Base-by-base conservation (phyloP, 1,139 yeast species). In the Groenewaldozyma auringiensis region DNA sequence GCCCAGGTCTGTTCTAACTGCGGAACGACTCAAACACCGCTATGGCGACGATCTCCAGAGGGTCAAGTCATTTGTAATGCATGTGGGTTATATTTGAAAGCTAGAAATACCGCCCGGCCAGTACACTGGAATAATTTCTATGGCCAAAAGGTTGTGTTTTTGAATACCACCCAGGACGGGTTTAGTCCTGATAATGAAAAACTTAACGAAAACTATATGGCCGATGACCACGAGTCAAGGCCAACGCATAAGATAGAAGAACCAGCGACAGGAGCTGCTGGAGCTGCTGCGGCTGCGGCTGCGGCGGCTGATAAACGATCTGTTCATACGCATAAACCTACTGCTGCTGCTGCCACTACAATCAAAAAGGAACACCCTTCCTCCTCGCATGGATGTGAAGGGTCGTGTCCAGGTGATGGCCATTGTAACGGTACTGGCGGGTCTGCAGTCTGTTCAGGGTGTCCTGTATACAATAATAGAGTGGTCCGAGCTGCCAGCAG, bases 361-460 rank as follows among this genome's bases (percentile, higher is more conserved):
- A n/a, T n/a, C n/a, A 11, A 25, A 25, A 25, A 25, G 29, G 29
- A 25, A 11, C 42, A 37, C 16, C 39, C 53, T 1, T 43, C 47
- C 3, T 42, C 44, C 21, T 25, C 29, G 29, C 29, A 25, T 25
- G 51, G 48, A 14, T 49, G 52, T 38, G 52, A 42, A 33, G 94
- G 94, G 0, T 74, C 84, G 3, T 85, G 95, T 58, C 78, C 81
- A 48, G 95, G 95, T 9, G 86, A 83, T 56, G 94, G 94, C 3
- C 72, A 80, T 51, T 85, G 95, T 63, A 84, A 84, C 57, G 95
- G 95, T 1, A 84, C 92, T 1, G 95, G 95, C 3, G 95, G 95
- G 1, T 68, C 88, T 2, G 74, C 74, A 2, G 87, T 87, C 1
- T 85, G 95, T 61, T 73, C 79, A 52, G 88, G 89, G 3, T 85